Base-by-base conservation (phyloP, 2,329 filamentous ascomycete species). In the Teratosphaeria nubilosa region DNA sequence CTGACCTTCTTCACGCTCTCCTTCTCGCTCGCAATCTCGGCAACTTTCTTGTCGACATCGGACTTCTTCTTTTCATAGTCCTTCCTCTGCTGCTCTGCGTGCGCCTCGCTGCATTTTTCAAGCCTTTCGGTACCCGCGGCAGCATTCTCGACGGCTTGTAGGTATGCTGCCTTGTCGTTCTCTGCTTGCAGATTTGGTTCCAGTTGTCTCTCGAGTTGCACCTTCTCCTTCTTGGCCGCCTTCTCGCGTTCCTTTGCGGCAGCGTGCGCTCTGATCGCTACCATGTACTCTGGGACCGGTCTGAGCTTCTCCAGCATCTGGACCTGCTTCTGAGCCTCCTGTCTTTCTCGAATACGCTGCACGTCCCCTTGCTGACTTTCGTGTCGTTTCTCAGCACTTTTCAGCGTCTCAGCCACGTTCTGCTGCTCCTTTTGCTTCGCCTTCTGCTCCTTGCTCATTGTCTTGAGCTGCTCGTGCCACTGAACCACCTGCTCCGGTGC, bases 401-500 rank as follows among this genome's bases (percentile, higher is more conserved):
- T 78, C 7, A 97, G 75, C 27, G 80, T 77, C 53, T 88, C 86
- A 37, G 77, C 74, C 56, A 88, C 82, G 3, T 75, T 76, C 20
- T 82, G 78, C 32, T 84, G 79, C 56, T 82, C 77, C 16, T 55
- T 59, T 51, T 63, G 62, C 50, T 65, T 60, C 24, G 79, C 77
- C 65, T 88, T 91, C 68, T 94, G 85, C 32, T 85, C 78, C 55
- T 78, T 82, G 60, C 91, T 84, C 50, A 92, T 74, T 1, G 77
- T 76, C 68, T 88, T 94, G 20, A 99, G 80, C 60, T 85, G 73
- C 2, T 85, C 79, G 69, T 97, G 91, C 84, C 85, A 90, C 24
- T 83, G 74, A 5, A 89, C 80, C 83, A 97, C 91, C 60, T 95
- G 78, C 52, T 86, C 80, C 0, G 89, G 86, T 0, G 91, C 94